These are phyloP conservation scores for Paramecium sexaurelia DNA, from an alignment of 73 alveolate species.

Conservation along the genomic window DNA sequence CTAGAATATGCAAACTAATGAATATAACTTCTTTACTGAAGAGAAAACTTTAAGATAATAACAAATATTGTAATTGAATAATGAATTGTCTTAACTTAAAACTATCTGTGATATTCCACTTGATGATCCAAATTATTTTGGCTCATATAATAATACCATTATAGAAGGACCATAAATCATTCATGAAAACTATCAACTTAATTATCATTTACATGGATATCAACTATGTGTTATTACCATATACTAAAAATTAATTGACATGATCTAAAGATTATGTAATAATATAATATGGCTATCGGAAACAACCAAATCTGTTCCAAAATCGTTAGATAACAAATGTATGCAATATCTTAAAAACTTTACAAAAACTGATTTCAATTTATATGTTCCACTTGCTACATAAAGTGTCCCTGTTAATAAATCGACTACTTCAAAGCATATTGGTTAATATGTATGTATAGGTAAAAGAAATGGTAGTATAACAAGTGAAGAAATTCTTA, in stretches of 20 bases:
- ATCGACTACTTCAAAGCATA: neutral
- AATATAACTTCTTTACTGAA: neutral
- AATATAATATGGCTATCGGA: constrained; percentile 1
- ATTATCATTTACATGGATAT: neutral
- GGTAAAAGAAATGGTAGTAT: neutral
- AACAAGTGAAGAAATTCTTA: neutral
- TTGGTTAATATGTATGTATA: neutral
- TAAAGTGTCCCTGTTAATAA: neutral
- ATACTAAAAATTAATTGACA: neutral
- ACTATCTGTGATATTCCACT: neutral
- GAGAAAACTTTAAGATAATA: neutral
- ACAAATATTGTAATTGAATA: neutral
- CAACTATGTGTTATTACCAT: neutral
- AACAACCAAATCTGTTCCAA: neutral
- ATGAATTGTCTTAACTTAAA: neutral
- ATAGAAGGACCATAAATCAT: neutral
- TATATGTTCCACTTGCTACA: constrained; percentile 18
- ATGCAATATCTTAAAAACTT: neutral
- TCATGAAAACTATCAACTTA: constrained; percentile 18
- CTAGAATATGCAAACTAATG: neutral
- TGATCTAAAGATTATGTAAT: neutral
- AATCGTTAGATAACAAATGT: neutral
- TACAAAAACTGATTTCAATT: constrained; percentile 3
- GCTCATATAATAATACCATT: neutral
- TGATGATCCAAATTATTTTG: neutral